Conservation (phyloP, 805 yeast genomes). For the Jamesozyma gamospora region DNA sequence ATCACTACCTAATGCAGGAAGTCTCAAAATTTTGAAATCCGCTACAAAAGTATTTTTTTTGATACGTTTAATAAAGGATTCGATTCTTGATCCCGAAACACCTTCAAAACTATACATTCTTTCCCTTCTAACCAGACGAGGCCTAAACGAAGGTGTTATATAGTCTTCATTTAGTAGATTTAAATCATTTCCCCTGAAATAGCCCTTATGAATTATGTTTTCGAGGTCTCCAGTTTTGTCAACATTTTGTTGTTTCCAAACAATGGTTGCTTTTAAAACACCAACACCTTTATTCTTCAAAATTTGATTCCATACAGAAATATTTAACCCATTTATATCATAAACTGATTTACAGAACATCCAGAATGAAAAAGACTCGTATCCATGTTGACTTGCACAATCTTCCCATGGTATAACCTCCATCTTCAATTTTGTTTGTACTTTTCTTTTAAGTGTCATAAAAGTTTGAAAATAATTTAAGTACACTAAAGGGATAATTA, state of each 20-base stretch:
- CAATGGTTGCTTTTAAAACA: slow-evolving; percentile 8
- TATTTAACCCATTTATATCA: slow-evolving; percentile 7
- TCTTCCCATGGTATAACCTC: slow-evolving; percentile 16
- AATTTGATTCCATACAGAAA: slow-evolving; percentile 12
- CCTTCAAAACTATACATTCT: neutral
- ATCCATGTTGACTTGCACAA: slow-evolving; percentile 11
- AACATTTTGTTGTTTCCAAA: slow-evolving; percentile 17
- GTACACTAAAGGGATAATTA: slow-evolving; percentile 14
- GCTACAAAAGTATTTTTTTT: slow-evolving; percentile 15
- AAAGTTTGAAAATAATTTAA: slow-evolving; percentile 14
- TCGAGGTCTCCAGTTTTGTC: slow-evolving; percentile 1
- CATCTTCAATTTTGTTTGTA: slow-evolving; percentile 5
- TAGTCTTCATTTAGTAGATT: neutral
- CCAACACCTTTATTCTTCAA: slow-evolving; percentile 13
- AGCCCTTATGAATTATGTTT: slow-evolving; percentile 6
- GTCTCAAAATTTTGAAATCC: slow-evolving; percentile 12
- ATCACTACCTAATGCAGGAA: too few species aligned
- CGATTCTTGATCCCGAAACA: neutral
- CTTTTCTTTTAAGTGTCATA: slow-evolving; percentile 9
- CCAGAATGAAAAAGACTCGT: slow-evolving; percentile 7
- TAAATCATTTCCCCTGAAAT: slow-evolving; percentile 3
- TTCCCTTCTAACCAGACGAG: slow-evolving; percentile 1
- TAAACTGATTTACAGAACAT: slow-evolving; percentile 10
- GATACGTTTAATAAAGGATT: slow-evolving; percentile 11
- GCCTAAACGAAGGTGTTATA: too few species aligned